Evolutionary conservation across 768 basidiomycete genomes (phyloP), one percentile per base, ranked within the genome.

Genomic region (Cystofilobasidium bisporidii): DNA sequence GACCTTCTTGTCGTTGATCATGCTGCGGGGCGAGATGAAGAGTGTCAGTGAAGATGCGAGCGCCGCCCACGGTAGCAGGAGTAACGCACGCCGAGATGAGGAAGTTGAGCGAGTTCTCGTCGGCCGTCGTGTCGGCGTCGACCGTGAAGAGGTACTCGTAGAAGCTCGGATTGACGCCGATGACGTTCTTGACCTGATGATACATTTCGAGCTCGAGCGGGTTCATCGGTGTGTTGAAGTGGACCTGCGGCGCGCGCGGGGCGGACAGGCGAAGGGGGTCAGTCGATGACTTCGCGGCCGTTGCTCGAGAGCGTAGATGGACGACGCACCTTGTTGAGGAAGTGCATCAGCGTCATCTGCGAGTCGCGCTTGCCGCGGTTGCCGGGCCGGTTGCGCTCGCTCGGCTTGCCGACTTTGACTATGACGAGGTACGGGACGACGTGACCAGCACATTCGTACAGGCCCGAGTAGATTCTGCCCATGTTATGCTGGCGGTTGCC

Each of bases 161-260:
- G 79, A 98, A 97, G 0, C 91, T 87, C 2, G 94, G 96, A 78
- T 99, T 96, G 74, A 99, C 91, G 77, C 96, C 96, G 73, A 99
- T 97, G 63, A 98, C 92, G 74, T 99, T 99, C 83, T 97, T 91
- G 82, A 98, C 92, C 78, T 99, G 96, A 76, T 98, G 96, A 75
- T 92, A 98, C 80, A 99, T 94, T 80, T 99, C 96, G 63, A 99
- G 79, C 79, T 99, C 96, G 70, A 94, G 79, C 0, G 96, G 96
- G 74, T 88, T 90, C 96, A 99, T 98, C 0, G 92, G 87, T 26
- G 90, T 78, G 76, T 93, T 90, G 78, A 94, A 98, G 78, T 98
- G 96, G 55, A 98, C 96, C 90, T 91, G 55, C 10, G 43, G 17
- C 8, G 43, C 14, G 43, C 43, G 48, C n/a, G 47, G 33, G 40